A percentile compares a stretch with the other conserved stretches of the same genome.
These are phyloP conservation scores for Pisolithus marmoratus DNA, from an alignment of 768 basidiomycete genomes.

Conservation along the genomic window DNA sequence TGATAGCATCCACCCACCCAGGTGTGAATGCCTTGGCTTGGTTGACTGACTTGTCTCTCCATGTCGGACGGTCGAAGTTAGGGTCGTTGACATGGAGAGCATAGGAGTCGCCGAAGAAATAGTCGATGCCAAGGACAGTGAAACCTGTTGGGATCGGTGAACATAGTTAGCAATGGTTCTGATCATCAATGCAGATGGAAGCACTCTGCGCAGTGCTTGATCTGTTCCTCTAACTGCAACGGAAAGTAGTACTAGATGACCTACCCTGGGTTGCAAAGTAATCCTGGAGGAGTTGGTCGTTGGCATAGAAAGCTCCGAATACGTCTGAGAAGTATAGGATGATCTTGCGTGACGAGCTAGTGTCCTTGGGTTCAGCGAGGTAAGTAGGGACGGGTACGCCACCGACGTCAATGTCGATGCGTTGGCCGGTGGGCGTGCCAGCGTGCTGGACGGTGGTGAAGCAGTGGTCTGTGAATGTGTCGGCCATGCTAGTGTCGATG, in stretches of 20 bases:
- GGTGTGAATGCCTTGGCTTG: conserved; percentile 38
- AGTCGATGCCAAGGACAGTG: conserved; percentile 54
- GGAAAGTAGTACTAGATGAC: neutral
- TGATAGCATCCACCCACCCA: conserved; percentile 48
- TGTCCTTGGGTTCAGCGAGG: conserved; percentile 38
- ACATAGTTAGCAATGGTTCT: neutral
- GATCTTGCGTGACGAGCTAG: conserved; percentile 34
- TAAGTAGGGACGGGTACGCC: conserved; percentile 45
- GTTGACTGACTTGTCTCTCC: conserved; percentile 33
- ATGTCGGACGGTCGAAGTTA: conserved; percentile 34
- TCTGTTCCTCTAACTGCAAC: neutral
- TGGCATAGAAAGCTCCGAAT: conserved; percentile 53
- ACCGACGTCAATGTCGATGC: conserved; percentile 28
- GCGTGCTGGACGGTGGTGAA: conserved; percentile 46
- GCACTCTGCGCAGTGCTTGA: neutral
- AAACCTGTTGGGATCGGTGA: conserved; percentile 36
- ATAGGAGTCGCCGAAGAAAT: conserved; percentile 57
- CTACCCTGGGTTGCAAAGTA: conserved; percentile 57
- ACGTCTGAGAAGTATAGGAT: conserved; percentile 57
- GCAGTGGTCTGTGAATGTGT: conserved; percentile 47
- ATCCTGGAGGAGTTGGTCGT: conserved; percentile 57
- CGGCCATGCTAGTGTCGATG: conserved; percentile 19
- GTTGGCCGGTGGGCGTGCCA: conserved; percentile 42
- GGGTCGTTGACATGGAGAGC: conserved; percentile 34
- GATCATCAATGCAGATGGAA: neutral